These are phyloP conservation scores for Penicillium roqueforti DNA, from an alignment of 495 filamentous ascomycete genomes.

Conservation along the genomic window DNA sequence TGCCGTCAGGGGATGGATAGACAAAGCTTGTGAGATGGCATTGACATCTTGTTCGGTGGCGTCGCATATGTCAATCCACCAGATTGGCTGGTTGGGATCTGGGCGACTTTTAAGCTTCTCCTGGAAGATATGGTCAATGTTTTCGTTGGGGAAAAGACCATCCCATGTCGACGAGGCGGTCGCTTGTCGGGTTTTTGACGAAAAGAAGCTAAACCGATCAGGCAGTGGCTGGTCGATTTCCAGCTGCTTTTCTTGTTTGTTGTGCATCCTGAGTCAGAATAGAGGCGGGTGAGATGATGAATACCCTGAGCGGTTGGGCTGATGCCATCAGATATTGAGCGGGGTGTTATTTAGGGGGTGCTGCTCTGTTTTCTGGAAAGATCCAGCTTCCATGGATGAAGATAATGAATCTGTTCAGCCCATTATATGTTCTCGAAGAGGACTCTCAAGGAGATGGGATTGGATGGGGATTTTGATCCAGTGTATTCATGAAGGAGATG, in stretches of 20 bases:
- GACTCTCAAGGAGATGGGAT: background rate
- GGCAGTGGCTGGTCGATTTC: background rate
- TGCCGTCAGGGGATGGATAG: slow-evolving; percentile 82
- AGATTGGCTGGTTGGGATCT: slow-evolving; percentile 48
- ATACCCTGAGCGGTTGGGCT: background rate
- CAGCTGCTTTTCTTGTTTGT: background rate
- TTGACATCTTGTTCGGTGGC: slow-evolving; percentile 79
- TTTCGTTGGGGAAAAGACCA: slow-evolving; percentile 68
- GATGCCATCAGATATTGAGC: slow-evolving; percentile 1
- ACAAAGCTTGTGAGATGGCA: slow-evolving; percentile 73
- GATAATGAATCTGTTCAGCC: background rate
- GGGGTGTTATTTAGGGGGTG: background rate
- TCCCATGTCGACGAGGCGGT: slow-evolving; percentile 73
- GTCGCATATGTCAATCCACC: slow-evolving; percentile 89
- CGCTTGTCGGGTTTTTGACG: slow-evolving; percentile 71
- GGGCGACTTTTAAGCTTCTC: slow-evolving; percentile 35
- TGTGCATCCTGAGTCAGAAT: background rate
- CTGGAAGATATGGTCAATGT: slow-evolving; percentile 72
- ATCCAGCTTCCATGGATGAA: slow-evolving; percentile 4
- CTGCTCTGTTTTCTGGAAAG: background rate
- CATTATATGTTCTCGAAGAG: background rate
- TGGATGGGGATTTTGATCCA: background rate
- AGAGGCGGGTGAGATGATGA: background rate
- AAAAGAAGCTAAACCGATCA: slow-evolving; percentile 83
- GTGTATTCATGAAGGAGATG: background rate